A percentile compares a stretch with the other conserved stretches of the same genome.
Evolutionary conservation across 176 grass and related monocot genomes (phyloP).

Genomic region (Zizania latifolia): DNA sequence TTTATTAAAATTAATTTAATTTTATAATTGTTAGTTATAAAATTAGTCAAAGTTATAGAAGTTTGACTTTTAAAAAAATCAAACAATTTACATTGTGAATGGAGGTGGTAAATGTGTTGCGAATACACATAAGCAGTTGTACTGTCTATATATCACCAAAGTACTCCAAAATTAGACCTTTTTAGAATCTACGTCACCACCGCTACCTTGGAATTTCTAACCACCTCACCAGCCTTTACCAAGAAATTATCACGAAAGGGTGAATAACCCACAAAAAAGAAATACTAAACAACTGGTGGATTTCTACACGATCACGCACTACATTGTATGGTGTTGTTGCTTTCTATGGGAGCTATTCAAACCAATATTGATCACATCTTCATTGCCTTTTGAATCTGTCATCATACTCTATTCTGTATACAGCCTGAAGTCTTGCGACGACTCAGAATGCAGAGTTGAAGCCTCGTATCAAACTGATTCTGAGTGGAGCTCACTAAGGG

Average conservation of each 20-base stretch:
- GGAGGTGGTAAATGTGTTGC: too few relatives aligned
- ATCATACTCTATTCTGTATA: neutral
- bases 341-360: neutral
- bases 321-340: neutral
- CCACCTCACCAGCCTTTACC: neutral
- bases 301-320: slow-evolving; percentile 4
- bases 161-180: neutral
- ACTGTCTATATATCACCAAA: neutral
- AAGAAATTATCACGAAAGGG: neutral
- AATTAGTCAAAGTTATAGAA: too few relatives aligned
- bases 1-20: too few relatives aligned
- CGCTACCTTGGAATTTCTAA: neutral
- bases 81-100: too few relatives aligned
- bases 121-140: neutral
- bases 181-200: neutral
- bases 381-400: neutral
- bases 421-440: neutral
- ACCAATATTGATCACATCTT: neutral
- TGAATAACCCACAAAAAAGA: neutral
- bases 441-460: neutral
- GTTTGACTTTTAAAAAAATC: too few relatives aligned
- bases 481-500: neutral
- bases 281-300: neutral
- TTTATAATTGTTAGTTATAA: too few relatives aligned
- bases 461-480: neutral